Evolutionary conservation across 768 basidiomycete species (phyloP), one percentile per base, ranked within the genome.

Genomic region (Auriscalpium orientale): DNA sequence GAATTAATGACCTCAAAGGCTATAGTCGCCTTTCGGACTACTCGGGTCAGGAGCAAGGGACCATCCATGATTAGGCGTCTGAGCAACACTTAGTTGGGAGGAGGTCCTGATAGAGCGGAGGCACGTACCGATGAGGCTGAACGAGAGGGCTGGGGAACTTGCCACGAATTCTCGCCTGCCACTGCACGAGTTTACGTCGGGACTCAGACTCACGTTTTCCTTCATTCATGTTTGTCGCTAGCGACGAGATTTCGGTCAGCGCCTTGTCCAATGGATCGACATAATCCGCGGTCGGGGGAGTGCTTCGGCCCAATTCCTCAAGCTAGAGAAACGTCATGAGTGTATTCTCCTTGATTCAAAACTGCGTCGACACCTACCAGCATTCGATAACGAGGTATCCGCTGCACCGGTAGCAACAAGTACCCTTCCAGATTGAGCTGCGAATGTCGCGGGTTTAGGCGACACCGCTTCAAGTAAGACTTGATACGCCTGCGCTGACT

Each of bases 211-310:
- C 95, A 2, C 97, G 84, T 70, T 98, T 98, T 59, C 93, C 92
- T 72, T 99, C 97, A 69, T 99, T 99, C 91, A 99, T 97, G 65
- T 90, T 89, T 50, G 83, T 91, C 3, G 97, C 94, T 50, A 98
- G 72, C 12, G 82, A 82, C 1, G 93, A 83, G 61, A 98, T 97
- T 71, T 95, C 91, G 18, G 83, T 75, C 46, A 97, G 71, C 7
- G 95, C 95, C 55, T 82, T 83, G 61, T 92, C 91, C 53, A 99
- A 76, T 22, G 90, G 83, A 65, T 95, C 88, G 67, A 83, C 74
- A 59, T 82, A 85, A 47, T 90, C 84, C 48, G 82, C 78, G 45
- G 76, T 73, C 18, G 92, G 89, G n/a, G 92, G 90, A 20, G 92
- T 95, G 66, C 84, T 87, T 62, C 86, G 79, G 16, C 87, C 76